Evolutionary conservation across 1,284 basidiomycete genomes (phyloP).

Genomic region (Puccinia polysora): DNA sequence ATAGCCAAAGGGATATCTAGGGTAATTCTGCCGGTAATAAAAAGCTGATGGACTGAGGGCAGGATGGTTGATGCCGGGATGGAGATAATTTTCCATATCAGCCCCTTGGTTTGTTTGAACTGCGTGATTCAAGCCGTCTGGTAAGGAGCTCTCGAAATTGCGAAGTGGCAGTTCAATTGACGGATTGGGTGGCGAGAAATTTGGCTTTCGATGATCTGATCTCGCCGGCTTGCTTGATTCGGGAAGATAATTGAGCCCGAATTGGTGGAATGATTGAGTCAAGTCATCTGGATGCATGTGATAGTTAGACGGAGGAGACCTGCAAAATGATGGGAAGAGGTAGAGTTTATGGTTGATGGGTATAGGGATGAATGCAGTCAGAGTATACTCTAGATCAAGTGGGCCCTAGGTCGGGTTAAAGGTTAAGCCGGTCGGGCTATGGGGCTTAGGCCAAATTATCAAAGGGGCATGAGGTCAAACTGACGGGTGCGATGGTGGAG

Average conservation of each 20-base stretch:
- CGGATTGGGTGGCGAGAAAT: neutral
- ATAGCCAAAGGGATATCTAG: neutral
- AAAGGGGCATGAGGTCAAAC: constrained; percentile 26
- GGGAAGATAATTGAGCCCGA: neutral
- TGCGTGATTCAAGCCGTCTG: neutral
- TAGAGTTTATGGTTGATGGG: too few species aligned
- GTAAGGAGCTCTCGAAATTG: neutral
- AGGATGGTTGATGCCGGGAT: constrained; percentile 1
- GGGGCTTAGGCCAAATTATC: constrained; percentile 4
- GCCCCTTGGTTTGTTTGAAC: neutral
- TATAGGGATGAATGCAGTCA: too few species aligned
- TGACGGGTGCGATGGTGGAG: neutral
- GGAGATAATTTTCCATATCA: neutral
- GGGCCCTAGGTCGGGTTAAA: neutral
- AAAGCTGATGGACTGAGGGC: neutral
- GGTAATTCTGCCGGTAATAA: neutral
- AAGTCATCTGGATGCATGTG: constrained; percentile 2
- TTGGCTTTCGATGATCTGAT: neutral
- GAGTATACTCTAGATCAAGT: neutral
- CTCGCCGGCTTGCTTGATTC: neutral
- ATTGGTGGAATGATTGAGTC: neutral
- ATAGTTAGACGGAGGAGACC: neutral
- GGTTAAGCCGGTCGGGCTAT: neutral
- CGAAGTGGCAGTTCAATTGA: neutral
- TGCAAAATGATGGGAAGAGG: neutral